Conservation (phyloP, 768 basidiomycete genomes). For the Daedaleopsis nitida region DNA sequence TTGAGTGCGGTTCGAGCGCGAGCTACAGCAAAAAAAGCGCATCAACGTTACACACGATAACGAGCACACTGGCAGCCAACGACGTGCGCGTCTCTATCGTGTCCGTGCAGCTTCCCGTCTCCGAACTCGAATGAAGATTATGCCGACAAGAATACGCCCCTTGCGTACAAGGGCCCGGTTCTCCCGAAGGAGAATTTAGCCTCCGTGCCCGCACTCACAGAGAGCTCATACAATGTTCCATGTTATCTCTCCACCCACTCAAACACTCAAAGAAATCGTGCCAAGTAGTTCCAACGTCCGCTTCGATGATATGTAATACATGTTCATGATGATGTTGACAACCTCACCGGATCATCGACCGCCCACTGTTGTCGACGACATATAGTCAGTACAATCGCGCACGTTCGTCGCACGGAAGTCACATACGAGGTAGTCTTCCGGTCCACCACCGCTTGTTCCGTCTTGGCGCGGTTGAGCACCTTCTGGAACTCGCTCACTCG, state of each 20-base stretch:
- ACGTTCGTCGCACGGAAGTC: neutral
- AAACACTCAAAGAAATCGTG: neutral
- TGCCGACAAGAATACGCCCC: too few relatives aligned
- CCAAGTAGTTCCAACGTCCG: neutral
- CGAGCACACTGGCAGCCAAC: too few relatives aligned
- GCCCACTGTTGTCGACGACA: neutral
- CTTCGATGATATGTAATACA: neutral
- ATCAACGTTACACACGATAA: too few relatives aligned
- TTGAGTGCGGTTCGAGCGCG: too few relatives aligned
- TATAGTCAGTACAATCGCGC: neutral
- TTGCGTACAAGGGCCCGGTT: too few relatives aligned
- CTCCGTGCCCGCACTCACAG: too few relatives aligned
- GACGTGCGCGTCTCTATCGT: too few relatives aligned
- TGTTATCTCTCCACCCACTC: neutral
- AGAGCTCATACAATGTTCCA: too few relatives aligned
- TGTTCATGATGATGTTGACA: neutral
- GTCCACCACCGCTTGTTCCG: constrained; percentile 79
- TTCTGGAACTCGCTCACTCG: constrained; percentile 96
- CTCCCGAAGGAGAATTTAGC: too few relatives aligned
- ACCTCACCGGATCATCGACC: neutral
- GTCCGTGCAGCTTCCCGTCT: too few relatives aligned
- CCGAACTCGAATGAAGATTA: too few relatives aligned
- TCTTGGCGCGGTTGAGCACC: constrained; percentile 94
- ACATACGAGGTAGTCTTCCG: constrained; percentile 89
- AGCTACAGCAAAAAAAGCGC: too few relatives aligned